A percentile compares a stretch with the other conserved stretches of the same genome.
Conservation (phyloP, 2,329 filamentous ascomycete genomes). For the Colletotrichum sp. region DNA sequence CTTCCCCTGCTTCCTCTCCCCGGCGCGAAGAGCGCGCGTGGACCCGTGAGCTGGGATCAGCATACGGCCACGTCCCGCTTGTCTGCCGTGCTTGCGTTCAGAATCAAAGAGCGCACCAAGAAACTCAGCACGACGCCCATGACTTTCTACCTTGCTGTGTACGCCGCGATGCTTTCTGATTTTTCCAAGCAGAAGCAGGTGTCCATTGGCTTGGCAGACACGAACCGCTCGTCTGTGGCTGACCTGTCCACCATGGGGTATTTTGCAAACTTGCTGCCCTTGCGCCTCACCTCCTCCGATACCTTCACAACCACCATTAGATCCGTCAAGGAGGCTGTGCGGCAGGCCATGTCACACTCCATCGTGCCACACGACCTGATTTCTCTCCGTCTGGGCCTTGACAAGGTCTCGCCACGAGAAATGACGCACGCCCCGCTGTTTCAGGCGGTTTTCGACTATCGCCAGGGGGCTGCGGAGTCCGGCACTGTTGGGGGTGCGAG, state of each 20-base stretch:
- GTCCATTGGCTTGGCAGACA: slow-evolving; percentile 52
- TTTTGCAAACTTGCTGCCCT: slow-evolving; percentile 53
- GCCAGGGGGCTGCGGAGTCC: slow-evolving; percentile 27
- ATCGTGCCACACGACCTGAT: slow-evolving; percentile 52
- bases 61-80: background rate
- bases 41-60: background rate
- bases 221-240: slow-evolving; percentile 40
- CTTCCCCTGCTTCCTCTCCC: background rate
- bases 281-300: slow-evolving; percentile 36
- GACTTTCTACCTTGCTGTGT: slow-evolving; percentile 48
- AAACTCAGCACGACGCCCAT: slow-evolving; percentile 31
- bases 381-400: slow-evolving; percentile 39
- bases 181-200: slow-evolving; percentile 32
- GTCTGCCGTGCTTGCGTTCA: background rate
- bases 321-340: slow-evolving; percentile 26
- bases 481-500: background rate
- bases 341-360: slow-evolving; percentile 45
- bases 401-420: background rate
- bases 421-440: slow-evolving; percentile 44
- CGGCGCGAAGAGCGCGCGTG: background rate
- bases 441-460: slow-evolving; percentile 45
- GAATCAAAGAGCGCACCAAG: background rate
- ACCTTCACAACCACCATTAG: slow-evolving; percentile 25
- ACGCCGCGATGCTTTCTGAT: slow-evolving; percentile 14
- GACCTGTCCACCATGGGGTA: slow-evolving; percentile 43